phyloP scores from a whole-genome alignment of 805 yeast genomes.

The Monosporozyma solicola region DNA sequence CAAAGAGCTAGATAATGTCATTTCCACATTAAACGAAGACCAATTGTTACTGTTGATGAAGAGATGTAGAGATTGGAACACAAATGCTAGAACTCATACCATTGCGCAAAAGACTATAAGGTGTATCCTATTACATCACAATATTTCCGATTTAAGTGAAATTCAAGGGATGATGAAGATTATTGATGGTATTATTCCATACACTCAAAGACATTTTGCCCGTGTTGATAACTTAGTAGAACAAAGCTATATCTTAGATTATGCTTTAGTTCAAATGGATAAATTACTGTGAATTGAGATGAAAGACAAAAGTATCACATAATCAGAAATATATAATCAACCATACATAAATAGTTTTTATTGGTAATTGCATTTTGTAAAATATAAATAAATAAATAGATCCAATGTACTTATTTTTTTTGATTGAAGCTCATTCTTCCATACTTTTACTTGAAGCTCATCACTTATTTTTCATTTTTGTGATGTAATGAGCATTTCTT shows the following conservation, averaged over 20 bases:
- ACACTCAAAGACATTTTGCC: constrained; percentile 74
- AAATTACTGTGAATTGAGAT: constrained; percentile 23
- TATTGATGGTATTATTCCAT: constrained; percentile 75
- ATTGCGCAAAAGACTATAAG: constrained; percentile 72
- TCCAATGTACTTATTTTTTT: background rate
- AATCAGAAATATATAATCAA: background rate
- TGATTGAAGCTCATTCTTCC: background rate
- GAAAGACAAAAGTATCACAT: background rate
- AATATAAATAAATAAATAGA: background rate
- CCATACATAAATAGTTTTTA: background rate
- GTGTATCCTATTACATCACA: constrained; percentile 49
- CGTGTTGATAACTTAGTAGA: constrained; percentile 76
- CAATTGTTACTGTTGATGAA: constrained; percentile 55
- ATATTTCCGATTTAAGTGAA: constrained; percentile 48
- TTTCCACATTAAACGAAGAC: constrained; percentile 47
- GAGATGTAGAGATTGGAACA: constrained; percentile 90
- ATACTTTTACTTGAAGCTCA: background rate
- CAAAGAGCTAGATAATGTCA: constrained; percentile 52
- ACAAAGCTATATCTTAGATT: constrained; percentile 78
- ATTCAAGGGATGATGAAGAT: constrained; percentile 59
- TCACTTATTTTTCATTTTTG: background rate
- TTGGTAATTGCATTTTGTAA: background rate
- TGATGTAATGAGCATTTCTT: background rate
- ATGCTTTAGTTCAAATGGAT: constrained; percentile 71
- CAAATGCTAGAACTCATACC: constrained; percentile 70